A percentile compares a stretch with the other conserved stretches of the same genome.
These are phyloP conservation scores for Suillus ampliporus DNA, from an alignment of 768 basidiomycete genomes.

Conservation along the genomic window DNA sequence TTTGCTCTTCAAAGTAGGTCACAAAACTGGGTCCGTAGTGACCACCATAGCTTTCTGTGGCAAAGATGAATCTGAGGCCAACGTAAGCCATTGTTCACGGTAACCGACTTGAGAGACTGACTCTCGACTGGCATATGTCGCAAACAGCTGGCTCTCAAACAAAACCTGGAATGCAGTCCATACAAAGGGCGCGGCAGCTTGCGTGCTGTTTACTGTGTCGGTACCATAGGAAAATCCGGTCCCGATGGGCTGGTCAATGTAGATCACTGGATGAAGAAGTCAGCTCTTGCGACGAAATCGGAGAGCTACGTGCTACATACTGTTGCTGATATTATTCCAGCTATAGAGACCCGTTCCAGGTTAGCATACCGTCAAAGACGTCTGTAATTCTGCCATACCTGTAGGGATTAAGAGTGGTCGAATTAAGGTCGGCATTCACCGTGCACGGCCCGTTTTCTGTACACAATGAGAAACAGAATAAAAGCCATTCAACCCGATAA, in stretches of 20 bases:
- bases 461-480: background rate
- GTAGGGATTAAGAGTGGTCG: constrained; percentile 64
- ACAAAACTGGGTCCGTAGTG: constrained; percentile 71
- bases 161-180: constrained; percentile 70
- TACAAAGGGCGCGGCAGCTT: constrained; percentile 60
- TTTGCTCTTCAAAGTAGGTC: constrained; percentile 68
- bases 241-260: constrained; percentile 73
- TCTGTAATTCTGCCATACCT: constrained; percentile 45
- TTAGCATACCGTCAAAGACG: constrained; percentile 6
- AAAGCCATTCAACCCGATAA: background rate
- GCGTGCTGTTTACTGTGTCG: constrained; percentile 55
- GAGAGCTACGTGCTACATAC: constrained; percentile 41
- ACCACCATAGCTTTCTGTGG: constrained; percentile 72
- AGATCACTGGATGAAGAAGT: constrained; percentile 54
- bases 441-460: constrained; percentile 70
- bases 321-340: constrained; percentile 73
- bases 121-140: constrained; percentile 59
- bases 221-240: constrained; percentile 68
- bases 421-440: constrained; percentile 57
- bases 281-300: background rate
- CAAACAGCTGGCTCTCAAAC: constrained; percentile 60
- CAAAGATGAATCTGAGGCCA: constrained; percentile 57
- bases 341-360: constrained; percentile 32
- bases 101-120: constrained; percentile 34
- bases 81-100: background rate